These are phyloP conservation scores for Nissolia schottii DNA, from an alignment of 306 rosid species.

Conservation along the genomic window DNA sequence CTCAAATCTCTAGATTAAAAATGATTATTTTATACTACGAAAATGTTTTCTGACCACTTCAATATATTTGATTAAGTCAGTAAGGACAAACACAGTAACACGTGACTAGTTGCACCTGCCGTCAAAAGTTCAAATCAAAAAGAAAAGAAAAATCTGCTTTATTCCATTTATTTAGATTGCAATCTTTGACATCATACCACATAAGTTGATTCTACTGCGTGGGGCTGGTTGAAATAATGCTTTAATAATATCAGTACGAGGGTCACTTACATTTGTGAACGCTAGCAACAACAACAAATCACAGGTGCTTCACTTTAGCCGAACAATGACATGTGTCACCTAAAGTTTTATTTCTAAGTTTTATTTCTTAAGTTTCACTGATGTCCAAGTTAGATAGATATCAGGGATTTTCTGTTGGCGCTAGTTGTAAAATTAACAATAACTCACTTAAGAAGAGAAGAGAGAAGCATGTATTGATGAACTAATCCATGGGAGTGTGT, in stretches of 20 bases:
- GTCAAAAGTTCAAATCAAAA: background rate
- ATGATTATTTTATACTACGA: background rate
- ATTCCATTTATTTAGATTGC: background rate
- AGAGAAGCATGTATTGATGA: too few relatives aligned
- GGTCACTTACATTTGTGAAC: background rate
- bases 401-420: background rate
- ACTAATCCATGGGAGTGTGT: too few relatives aligned
- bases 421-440: background rate
- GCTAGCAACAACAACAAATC: background rate
- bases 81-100: too few relatives aligned
- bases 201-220: background rate
- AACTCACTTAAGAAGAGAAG: too few relatives aligned
- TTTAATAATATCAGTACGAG: background rate
- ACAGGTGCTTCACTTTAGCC: background rate
- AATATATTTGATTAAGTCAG: too few relatives aligned
- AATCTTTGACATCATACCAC: background rate
- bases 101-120: background rate
- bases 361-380: background rate
- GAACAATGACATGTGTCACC: background rate
- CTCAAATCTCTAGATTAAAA: background rate
- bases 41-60: too few relatives aligned
- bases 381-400: background rate
- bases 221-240: background rate
- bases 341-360: background rate
- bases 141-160: background rate